A percentile compares a stretch with the other conserved stretches of the same genome.
These are phyloP conservation scores for Monosporascus sp. DNA, from an alignment of 2,329 filamentous ascomycete genomes.

Conservation along the genomic window DNA sequence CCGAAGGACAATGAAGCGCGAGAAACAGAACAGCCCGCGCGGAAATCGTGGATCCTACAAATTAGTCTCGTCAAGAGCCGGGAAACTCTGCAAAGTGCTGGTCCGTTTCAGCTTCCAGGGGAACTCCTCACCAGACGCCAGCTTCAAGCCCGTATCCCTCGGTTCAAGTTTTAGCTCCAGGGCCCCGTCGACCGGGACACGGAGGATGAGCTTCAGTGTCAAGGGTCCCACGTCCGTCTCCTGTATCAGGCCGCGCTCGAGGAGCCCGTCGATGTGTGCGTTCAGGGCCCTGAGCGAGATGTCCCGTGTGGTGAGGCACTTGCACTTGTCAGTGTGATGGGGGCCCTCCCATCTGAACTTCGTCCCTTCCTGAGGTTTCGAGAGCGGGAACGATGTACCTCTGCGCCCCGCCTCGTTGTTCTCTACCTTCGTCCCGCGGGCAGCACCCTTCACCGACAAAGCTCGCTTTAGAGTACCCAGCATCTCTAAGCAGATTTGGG, in stretches of 20 bases:
- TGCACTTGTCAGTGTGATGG: background rate
- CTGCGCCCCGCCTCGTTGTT: background rate
- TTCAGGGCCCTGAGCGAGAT: background rate
- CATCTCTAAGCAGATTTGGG: background rate
- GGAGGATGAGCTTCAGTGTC: background rate
- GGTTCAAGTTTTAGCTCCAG: background rate
- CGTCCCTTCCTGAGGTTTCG: no score
- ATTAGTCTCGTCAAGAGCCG: background rate
- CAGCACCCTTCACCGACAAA: background rate
- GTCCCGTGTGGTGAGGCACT: background rate
- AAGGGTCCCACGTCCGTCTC: background rate
- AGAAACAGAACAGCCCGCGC: no score
- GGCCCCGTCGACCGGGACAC: background rate
- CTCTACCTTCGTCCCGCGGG: background rate
- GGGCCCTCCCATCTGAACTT: background rate
- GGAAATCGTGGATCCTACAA: no score
- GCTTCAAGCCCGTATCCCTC: background rate
- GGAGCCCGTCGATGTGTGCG: background rate
- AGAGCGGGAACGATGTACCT: background rate
- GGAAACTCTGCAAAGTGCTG: background rate
- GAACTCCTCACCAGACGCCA: background rate
- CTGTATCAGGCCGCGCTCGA: background rate
- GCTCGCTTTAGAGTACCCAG: background rate
- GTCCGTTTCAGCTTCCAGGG: background rate
- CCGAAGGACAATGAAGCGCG: no score